Percentiles rank a stretch among this genome's conserved stretches.
phyloP scores from a whole-genome alignment of 2,329 filamentous ascomycete species.

The Juglanconis sp. region DNA sequence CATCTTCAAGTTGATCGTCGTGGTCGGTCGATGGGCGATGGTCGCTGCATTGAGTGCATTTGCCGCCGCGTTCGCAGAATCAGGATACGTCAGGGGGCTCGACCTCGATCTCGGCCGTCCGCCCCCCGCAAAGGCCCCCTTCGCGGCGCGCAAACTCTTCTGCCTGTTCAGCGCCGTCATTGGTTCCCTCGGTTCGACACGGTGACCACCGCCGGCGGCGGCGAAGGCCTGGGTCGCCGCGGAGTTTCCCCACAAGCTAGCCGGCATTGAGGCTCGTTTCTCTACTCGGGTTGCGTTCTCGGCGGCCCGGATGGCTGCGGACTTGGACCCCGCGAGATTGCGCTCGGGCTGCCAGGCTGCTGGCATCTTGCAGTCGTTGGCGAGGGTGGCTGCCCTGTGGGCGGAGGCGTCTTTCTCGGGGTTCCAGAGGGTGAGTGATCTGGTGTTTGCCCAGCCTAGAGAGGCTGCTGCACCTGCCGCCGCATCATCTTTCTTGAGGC shows the following conservation, averaged over 20 bases:
- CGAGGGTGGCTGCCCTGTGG: slow-evolving; percentile 29
- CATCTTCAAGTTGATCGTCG: slow-evolving; percentile 42
- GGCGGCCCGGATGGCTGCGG: slow-evolving; percentile 40
- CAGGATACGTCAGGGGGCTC: slow-evolving; percentile 50
- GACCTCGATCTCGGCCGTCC: slow-evolving; percentile 62
- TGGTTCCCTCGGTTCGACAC: slow-evolving; percentile 38
- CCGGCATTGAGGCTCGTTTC: slow-evolving; percentile 25
- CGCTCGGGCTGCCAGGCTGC: slow-evolving; percentile 55
- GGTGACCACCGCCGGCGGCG: slow-evolving; percentile 21
- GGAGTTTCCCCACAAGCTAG: slow-evolving; percentile 55
- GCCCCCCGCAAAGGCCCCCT: slow-evolving; percentile 65
- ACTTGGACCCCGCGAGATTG: slow-evolving; percentile 44
- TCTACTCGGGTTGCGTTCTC: slow-evolving; percentile 46
- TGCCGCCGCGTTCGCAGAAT: slow-evolving; percentile 56
- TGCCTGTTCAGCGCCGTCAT: slow-evolving; percentile 46
- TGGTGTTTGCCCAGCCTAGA: slow-evolving; percentile 59
- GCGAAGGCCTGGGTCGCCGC: slow-evolving; percentile 57
- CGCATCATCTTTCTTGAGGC: slow-evolving; percentile 52
- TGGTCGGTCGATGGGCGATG: slow-evolving; percentile 54
- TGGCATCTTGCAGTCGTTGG: slow-evolving; percentile 28
- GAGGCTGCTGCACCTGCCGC: slow-evolving; percentile 74
- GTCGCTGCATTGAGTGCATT: slow-evolving; percentile 74
- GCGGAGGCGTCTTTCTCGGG: slow-evolving; percentile 60
- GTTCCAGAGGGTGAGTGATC: slow-evolving; percentile 63
- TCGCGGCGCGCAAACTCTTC: slow-evolving; percentile 71